Conservation (phyloP, 768 basidiomycete species). For the Ramaria rubella region DNA sequence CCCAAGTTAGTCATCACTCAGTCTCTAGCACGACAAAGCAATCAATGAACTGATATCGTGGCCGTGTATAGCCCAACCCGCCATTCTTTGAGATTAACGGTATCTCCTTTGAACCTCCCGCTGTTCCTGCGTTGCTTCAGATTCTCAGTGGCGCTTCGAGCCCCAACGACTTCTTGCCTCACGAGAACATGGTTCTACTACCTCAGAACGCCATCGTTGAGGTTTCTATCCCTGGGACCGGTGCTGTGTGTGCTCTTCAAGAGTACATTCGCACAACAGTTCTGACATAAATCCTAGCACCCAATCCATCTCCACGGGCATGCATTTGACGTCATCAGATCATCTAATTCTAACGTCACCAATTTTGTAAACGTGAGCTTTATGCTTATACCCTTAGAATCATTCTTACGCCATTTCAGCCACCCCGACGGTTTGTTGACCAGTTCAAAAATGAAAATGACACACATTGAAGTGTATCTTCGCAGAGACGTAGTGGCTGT, state of each 20-base stretch:
- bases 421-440: constrained; percentile 26
- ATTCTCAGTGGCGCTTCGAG: constrained; percentile 1
- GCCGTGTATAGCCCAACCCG: background rate
- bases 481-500: background rate
- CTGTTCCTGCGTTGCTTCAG: background rate
- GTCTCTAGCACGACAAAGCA: too few relatives aligned
- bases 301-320: constrained; percentile 23
- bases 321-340: constrained; percentile 32
- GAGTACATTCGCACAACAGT: background rate
- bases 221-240: background rate
- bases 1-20: constrained; percentile 3
- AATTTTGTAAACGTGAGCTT: constrained; percentile 28
- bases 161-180: constrained; percentile 3
- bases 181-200: background rate
- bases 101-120: background rate
- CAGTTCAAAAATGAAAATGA: constrained; percentile 19
- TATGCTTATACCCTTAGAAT: background rate
- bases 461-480: background rate
- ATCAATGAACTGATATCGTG: background rate
- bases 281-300: background rate
- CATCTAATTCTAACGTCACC: constrained; percentile 23
- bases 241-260: background rate
- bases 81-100: background rate
- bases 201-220: background rate
- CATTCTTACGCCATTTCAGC: constrained; percentile 7